Evolutionary conservation across 1,139 yeast species (phyloP), one percentile per base, ranked within the genome.

Genomic region (Lodderomyces orthopsilosis): DNA sequence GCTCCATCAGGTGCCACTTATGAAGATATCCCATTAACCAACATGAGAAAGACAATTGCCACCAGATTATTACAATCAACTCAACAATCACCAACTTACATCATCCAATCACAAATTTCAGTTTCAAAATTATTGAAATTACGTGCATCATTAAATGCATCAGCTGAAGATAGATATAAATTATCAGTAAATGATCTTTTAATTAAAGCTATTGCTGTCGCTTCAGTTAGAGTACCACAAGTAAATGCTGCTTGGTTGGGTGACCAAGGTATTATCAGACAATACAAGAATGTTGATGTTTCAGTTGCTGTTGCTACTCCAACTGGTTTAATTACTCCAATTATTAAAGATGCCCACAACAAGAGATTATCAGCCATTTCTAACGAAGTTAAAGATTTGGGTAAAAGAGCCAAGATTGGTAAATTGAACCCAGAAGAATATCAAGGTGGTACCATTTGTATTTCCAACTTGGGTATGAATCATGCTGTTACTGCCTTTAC

Each of bases 251-350:
- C 93, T 63, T 93, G 97, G 95, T 77, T 93, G 59, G 96, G 86
- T 62, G 73, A 78, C 38, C 85, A 91, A 72, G 90, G 91, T 53
- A 84, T 93, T 57, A 87, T 94, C 59, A 88, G 99, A 75, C 91
- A 87, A 70, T 93, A 83, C 79, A 75, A 78, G 61, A 85, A 83
- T 58, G 98, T 91, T 48, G 99, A 93, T 63, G 95, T 93, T 47
- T 90, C 98, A 23, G 97, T 93, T 49, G 99, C 99, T 37, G 99
- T 93, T 52, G 95, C 98, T 50, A 93, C 98, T 17, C 97, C 98
- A 65, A 81, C 95, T 46, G 99, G 99, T 46, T 79, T 93, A 58
- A 85, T 94, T 66, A 93, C 99, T 41, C 99, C 99, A 54, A 93
- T 93, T 57, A 89, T 93, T 55, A 84, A 81, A 68, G 77, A 84